Evolutionary conservation across 2,329 filamentous ascomycete genomes (phyloP), one percentile per base, ranked within the genome.

Genomic region (Alternaria dauci): DNA sequence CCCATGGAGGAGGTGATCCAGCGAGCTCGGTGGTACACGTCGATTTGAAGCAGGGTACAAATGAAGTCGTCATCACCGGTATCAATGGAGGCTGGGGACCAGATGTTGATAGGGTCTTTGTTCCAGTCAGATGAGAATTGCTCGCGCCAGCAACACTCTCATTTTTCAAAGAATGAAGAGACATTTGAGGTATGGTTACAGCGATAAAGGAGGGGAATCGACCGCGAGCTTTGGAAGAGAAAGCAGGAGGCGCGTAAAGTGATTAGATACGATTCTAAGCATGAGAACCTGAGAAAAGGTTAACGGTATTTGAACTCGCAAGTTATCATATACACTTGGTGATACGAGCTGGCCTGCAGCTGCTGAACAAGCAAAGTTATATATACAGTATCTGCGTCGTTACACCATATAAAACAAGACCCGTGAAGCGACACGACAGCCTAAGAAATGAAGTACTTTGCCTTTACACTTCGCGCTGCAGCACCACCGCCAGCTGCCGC

Each of bases 101-200:
- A 1, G 84, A 85, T 80, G 75, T 87, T 14, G 86, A 88, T 74
- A 74, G 82, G 7, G 55, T 88, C 44, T 79, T 87, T 72, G 84
- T 87, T 0, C 85, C 86, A 3, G 69, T 76, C n/a, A 51, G 14
- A 12, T 59, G 32, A 12, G 18, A 20, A 18, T 20, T 20, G 18
- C 16, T 5, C 8, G 6, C 7, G 36, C 8, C n/a, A 30, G 28
- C 9, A 30, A 30, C 28, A 30, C 28, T 9, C 9, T 30, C 9
- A 9, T 9, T 9, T 9, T 30, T 30, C 7, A 8, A 7, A 30
- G 28, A 9, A 30, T 30, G 28, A 30, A 30, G 28, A 30, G 28
- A 30, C 7, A 30, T 8, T 30, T 30, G 28, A 30, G 7, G 9
- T 30, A 9, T 9, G 9, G 28, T 30, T 30, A 9, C 5, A 9